phyloP scores from a whole-genome alignment of 768 basidiomycete species.

The Leucocoprinus birnbaumii region DNA sequence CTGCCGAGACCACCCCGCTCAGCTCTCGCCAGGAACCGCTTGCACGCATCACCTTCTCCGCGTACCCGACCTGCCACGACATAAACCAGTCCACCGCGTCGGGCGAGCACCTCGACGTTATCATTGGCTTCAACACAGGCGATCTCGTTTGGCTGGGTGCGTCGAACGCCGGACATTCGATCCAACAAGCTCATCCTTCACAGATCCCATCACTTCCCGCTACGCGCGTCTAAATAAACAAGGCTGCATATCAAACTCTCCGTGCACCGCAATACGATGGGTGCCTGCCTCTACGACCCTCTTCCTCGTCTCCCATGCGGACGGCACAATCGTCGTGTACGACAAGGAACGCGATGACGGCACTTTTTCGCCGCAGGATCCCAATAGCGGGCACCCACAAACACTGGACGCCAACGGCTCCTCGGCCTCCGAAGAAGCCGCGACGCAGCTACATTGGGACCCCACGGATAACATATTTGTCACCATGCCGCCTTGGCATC shows the following conservation, averaged over 20 bases:
- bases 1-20: constrained; percentile 35
- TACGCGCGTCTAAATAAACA: constrained; percentile 88
- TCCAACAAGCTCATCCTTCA: constrained; percentile 2
- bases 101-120: constrained; percentile 76
- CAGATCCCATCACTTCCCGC: constrained; percentile 77
- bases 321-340: constrained; percentile 86
- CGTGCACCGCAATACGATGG: constrained; percentile 90
- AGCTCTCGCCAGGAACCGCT: constrained; percentile 68
- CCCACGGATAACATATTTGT: constrained; percentile 74
- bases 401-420: constrained; percentile 1
- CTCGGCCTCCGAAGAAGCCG: constrained; percentile 20
- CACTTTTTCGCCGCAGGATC: constrained; percentile 61
- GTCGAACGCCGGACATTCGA: constrained; percentile 14
- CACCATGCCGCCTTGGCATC: constrained; percentile 86
- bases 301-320: constrained; percentile 85
- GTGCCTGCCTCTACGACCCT: constrained; percentile 77
- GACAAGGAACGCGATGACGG: constrained; percentile 92
- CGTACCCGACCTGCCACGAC: constrained; percentile 88
- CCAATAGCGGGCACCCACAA: constrained; percentile 30
- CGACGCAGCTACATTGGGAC: constrained; percentile 55
- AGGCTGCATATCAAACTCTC: constrained; percentile 77
- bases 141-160: constrained; percentile 94
- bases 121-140: constrained; percentile 93
- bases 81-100: constrained; percentile 79
- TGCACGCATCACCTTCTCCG: constrained; percentile 79